phyloP scores from a whole-genome alignment of 2,329 filamentous ascomycete genomes.

The Lasiodiplodia sp. region DNA sequence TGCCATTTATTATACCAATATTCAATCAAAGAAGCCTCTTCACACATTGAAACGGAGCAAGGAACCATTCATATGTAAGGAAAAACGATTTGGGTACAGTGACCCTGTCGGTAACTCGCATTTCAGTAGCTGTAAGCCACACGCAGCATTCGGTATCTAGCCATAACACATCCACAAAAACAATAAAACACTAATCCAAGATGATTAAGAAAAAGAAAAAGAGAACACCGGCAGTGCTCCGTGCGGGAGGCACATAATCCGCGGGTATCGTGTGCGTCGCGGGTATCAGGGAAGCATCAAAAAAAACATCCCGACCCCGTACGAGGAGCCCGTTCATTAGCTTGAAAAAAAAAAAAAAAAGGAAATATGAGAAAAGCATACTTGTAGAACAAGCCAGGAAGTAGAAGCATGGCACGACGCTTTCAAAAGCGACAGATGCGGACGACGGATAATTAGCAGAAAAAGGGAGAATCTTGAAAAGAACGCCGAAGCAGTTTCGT shows the following conservation, averaged over 20 bases:
- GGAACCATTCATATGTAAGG: neutral
- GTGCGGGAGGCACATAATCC: neutral
- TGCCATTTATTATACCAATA: neutral
- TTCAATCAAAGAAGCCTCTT: neutral
- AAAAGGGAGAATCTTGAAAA: neutral
- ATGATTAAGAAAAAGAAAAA: neutral
- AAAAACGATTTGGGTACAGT: neutral
- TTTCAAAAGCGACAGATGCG: conserved; percentile 7
- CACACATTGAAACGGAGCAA: neutral
- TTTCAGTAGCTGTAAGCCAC: conserved; percentile 8
- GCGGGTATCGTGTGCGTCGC: conserved; percentile 11
- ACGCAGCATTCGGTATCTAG: conserved; percentile 20
- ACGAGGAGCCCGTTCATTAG: neutral
- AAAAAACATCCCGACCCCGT: conserved; percentile 3
- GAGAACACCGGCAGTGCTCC: neutral
- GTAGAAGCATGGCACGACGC: neutral
- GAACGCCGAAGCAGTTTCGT: conserved; percentile 16
- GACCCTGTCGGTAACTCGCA: neutral
- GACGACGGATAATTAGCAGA: neutral
- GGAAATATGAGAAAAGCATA: neutral
- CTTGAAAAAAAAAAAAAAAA: neutral
- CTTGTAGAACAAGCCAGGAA: neutral
- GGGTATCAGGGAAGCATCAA: neutral
- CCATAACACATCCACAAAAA: conserved; percentile 8
- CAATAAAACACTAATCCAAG: neutral